A percentile compares a stretch with the other conserved stretches of the same genome.
These are phyloP conservation scores for Microcyclospora pomicola DNA, from an alignment of 2,329 filamentous ascomycete species.

Conservation along the genomic window DNA sequence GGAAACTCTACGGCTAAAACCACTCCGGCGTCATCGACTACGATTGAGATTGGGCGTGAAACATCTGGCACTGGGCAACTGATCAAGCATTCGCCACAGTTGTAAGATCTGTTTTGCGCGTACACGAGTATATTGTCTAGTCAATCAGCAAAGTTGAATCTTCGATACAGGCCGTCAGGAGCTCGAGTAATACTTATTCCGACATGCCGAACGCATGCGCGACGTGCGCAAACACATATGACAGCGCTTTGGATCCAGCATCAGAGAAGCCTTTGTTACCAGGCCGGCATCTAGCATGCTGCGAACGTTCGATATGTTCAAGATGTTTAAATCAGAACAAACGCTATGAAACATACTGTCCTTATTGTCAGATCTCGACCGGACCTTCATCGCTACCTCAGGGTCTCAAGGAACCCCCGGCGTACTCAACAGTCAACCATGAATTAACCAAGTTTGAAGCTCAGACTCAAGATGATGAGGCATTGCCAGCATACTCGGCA, in stretches of 20 bases:
- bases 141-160: too few relatives aligned
- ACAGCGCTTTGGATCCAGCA: slow-evolving; percentile 9
- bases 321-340: slow-evolving; percentile 55
- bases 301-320: slow-evolving; percentile 56
- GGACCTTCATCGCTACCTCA: slow-evolving; percentile 47
- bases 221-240: slow-evolving; percentile 19
- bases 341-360: slow-evolving; percentile 53
- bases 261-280: slow-evolving; percentile 47
- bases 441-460: slow-evolving; percentile 4
- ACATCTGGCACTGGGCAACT: too few relatives aligned
- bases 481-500: slow-evolving; percentile 32
- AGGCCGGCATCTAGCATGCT: slow-evolving; percentile 54
- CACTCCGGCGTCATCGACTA: slow-evolving; percentile 3
- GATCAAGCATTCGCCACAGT: too few relatives aligned
- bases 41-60: not conserved
- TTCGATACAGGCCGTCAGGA: too few relatives aligned
- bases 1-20: slow-evolving; percentile 1
- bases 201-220: slow-evolving; percentile 13
- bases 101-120: too few relatives aligned
- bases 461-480: slow-evolving; percentile 18
- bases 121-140: too few relatives aligned
- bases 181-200: too few relatives aligned
- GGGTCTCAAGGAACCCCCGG: slow-evolving; percentile 54
- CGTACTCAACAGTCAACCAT: slow-evolving; percentile 35
- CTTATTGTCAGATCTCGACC: slow-evolving; percentile 63